These are phyloP conservation scores for Candida loeiensis DNA, from an alignment of 805 yeast genomes.

Conservation along the genomic window DNA sequence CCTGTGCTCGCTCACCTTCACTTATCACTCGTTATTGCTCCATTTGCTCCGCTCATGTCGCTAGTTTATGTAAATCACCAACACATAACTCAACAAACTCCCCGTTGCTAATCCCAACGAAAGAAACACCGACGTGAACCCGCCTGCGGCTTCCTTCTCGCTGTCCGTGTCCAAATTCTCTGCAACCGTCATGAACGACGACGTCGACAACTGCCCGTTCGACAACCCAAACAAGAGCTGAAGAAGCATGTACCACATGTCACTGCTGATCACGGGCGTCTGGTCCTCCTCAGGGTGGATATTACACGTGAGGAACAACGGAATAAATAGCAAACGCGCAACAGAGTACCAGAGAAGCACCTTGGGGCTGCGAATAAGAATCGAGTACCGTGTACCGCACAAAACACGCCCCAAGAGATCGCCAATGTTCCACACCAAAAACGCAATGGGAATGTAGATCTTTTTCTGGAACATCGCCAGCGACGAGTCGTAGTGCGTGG, in stretches of 20 bases:
- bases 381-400: conserved; percentile 47
- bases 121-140: conserved; percentile 78
- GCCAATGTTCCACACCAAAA: conserved; percentile 84
- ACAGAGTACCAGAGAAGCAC: conserved; percentile 53
- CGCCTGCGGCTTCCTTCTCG: conserved; percentile 91
- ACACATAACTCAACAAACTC: conserved; percentile 66
- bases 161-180: conserved; percentile 53
- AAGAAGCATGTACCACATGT: conserved; percentile 59
- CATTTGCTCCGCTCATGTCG: too few species aligned
- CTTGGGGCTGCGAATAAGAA: conserved; percentile 39
- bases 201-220: conserved; percentile 80
- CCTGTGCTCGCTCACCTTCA: too few species aligned
- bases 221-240: conserved; percentile 83
- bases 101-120: conserved; percentile 79
- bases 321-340: conserved; percentile 57
- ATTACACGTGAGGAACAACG: conserved; percentile 69
- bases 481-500: conserved; percentile 33
- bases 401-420: conserved; percentile 75
- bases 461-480: conserved; percentile 43
- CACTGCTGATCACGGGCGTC: conserved; percentile 49
- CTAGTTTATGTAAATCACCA: conserved; percentile 36
- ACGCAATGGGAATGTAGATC: conserved; percentile 68
- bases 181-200: conserved; percentile 75
- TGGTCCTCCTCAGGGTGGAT: conserved; percentile 38
- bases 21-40: neutral